Evolutionary conservation across 163 green algal genomes (phyloP), one percentile per base, ranked within the genome.

Genomic region (Scenedesmus sp.): DNA sequence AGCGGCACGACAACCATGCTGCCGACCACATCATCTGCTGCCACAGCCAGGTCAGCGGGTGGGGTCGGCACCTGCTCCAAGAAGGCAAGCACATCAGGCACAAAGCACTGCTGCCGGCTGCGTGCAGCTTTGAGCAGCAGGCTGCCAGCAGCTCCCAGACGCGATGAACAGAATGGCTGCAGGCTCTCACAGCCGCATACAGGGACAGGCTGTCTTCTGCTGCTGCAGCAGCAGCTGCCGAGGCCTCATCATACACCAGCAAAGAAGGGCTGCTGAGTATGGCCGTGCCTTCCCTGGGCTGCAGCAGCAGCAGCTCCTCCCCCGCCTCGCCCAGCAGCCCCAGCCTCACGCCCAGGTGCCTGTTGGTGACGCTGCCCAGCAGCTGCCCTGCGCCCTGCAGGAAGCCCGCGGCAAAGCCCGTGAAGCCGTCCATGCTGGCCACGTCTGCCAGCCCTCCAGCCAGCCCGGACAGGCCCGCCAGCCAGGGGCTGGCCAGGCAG

Each of bases 301-400:
- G 73, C 73, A 83, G 73, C 73, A 83, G 73, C 73, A 83, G 73
- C 73, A 83, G 73, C 73, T 83, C 73, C 18, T 46, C 73, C 5
- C 37, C 73, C 1, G 20, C 37, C 15, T 46, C 73, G 6, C 73
- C 40, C 37, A 83, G 73, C 73, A 83, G 73, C 37, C 37, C 73
- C 73, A 83, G 73, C 33, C 73, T 33, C 73, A 83, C 73, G 0
- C 73, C 73, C 73, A 83, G 35, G 37, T 83, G 73, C 37, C 73
- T n/a, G 73, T 83, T 30, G 0, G 73, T 83, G 10, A 83, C 40
- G 1, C 0, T 6, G 0, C 37, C 73, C 37, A 83, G 73, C 73
- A 83, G 73, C 18, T 2, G 9, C 1, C 73, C 73, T 20, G 37
- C 40, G 37, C 40, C 37, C 37, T 51, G 37, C 73, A 83, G 73